phyloP scores from a whole-genome alignment of 139 green algal genomes.

The Microglena sp. region DNA sequence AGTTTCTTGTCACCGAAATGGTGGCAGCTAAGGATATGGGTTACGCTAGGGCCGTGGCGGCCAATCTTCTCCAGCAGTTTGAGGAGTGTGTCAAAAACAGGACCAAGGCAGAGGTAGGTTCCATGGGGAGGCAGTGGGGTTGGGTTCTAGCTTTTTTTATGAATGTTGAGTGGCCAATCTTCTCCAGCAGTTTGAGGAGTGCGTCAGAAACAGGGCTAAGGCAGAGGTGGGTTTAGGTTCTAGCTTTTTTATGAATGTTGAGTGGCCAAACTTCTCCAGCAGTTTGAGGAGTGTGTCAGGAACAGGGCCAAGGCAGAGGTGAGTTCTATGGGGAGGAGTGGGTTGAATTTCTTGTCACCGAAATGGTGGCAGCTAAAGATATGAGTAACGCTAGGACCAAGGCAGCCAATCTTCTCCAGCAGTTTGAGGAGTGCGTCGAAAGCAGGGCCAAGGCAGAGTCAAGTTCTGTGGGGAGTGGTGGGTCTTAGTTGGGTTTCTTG shows the following conservation, averaged over 20 bases:
- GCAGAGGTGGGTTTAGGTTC: constrained; percentile 20
- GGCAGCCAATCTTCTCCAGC: too few species aligned
- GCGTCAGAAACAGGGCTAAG: constrained; percentile 30
- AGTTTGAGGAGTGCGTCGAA: constrained; percentile 63
- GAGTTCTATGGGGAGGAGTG: too few species aligned
- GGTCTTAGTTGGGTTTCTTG: too few species aligned
- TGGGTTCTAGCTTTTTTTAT: constrained; percentile 66
- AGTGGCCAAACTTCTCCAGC: too few species aligned
- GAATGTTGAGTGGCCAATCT: constrained; percentile 43
- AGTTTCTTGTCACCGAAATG: constrained; percentile 68
- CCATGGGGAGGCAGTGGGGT: constrained; percentile 46
- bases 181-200: constrained; percentile 63
- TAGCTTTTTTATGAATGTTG: constrained; percentile 67
- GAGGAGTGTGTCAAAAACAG: constrained; percentile 56
- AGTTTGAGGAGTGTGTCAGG: too few species aligned
- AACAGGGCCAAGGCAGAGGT: too few species aligned
- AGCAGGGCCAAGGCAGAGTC: too few species aligned
- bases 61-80: constrained; percentile 54
- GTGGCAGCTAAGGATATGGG: constrained; percentile 44
- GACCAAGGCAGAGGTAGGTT: constrained; percentile 1
- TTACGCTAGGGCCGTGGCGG: constrained; percentile 50
- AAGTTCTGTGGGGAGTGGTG: too few species aligned
- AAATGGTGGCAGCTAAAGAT: too few species aligned
- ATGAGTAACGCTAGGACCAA: too few species aligned
- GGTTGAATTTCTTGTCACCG: constrained; percentile 46